Percentiles rank a stretch among this genome's conserved stretches.
These are phyloP conservation scores for Byssothecium circinans DNA, from an alignment of 2,329 filamentous ascomycete genomes.

Conservation along the genomic window DNA sequence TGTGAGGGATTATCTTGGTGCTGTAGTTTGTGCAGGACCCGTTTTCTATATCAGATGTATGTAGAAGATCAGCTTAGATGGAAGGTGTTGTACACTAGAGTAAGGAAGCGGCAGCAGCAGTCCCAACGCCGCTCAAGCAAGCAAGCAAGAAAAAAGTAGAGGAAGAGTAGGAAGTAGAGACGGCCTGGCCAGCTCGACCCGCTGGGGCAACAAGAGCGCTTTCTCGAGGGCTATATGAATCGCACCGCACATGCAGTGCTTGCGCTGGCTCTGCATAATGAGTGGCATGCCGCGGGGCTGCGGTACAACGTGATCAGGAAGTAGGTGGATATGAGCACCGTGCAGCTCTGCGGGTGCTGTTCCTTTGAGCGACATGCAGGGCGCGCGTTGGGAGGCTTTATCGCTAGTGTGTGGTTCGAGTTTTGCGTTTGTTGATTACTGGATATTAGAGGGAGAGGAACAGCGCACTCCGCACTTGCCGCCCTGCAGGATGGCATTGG, in stretches of 20 bases:
- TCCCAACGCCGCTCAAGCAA: constrained; percentile 2
- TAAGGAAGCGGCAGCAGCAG: background rate
- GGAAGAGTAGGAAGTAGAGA: constrained; percentile 8
- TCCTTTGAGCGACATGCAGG: background rate
- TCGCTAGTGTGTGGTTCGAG: constrained; percentile 12
- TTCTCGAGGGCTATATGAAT: constrained; percentile 15
- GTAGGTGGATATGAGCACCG: constrained; percentile 10
- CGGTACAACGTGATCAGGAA: constrained; percentile 6
- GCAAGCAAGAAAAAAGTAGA: constrained; percentile 1
- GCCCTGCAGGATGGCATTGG: constrained; percentile 4
- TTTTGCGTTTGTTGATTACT: constrained; percentile 4
- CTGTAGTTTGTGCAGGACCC: too few relatives aligned
- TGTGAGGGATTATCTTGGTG: background rate
- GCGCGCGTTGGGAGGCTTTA: constrained; percentile 1
- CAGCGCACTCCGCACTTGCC: constrained; percentile 39
- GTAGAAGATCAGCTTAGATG: too few relatives aligned
- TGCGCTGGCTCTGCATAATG: constrained; percentile 32
- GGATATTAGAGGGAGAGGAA: constrained; percentile 22
- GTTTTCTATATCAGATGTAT: too few relatives aligned
- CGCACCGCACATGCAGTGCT: constrained; percentile 16
- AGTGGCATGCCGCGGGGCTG: constrained; percentile 8
- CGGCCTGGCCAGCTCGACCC: constrained; percentile 4
- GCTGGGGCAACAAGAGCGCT: background rate
- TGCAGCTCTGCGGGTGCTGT: background rate
- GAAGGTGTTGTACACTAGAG: background rate